These are phyloP conservation scores for Ephemerocybe angulata DNA, from an alignment of 768 basidiomycete species.

Conservation along the genomic window DNA sequence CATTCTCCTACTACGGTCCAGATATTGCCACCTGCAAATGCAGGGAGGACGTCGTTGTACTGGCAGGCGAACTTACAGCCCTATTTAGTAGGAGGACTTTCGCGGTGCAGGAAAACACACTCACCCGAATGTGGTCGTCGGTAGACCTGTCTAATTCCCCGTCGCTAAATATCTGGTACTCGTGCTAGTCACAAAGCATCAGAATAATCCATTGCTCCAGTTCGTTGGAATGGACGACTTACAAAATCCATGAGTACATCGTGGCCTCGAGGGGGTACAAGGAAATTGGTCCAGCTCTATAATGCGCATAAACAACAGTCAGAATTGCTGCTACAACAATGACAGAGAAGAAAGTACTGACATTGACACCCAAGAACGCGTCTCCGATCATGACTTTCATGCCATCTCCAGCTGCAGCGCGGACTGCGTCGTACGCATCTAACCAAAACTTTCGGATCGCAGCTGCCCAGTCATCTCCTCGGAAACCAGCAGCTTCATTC, in stretches of 20 bases:
- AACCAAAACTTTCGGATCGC: slow-evolving; percentile 53
- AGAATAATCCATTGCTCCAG: background rate
- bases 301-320: slow-evolving; percentile 5
- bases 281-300: slow-evolving; percentile 58
- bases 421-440: slow-evolving; percentile 57
- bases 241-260: slow-evolving; percentile 68
- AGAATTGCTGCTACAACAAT: background rate
- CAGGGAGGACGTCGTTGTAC: slow-evolving; percentile 39
- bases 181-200: slow-evolving; percentile 40
- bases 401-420: slow-evolving; percentile 42
- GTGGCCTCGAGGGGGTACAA: slow-evolving; percentile 48
- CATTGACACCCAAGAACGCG: slow-evolving; percentile 60
- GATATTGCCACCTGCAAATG: slow-evolving; percentile 50
- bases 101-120: no score
- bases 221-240: slow-evolving; percentile 15
- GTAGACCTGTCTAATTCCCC: slow-evolving; percentile 49
- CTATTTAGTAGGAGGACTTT: slow-evolving; percentile 1
- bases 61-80: slow-evolving; percentile 51
- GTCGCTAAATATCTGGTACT: slow-evolving; percentile 71
- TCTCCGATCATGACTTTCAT: slow-evolving; percentile 70
- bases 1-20: slow-evolving; percentile 83
- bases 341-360: slow-evolving; percentile 19
- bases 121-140: slow-evolving; percentile 54
- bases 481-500: slow-evolving; percentile 66
- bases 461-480: slow-evolving; percentile 35